These are phyloP conservation scores for Murraya koenigii DNA, from an alignment of 345 rosid species.

Conservation along the genomic window DNA sequence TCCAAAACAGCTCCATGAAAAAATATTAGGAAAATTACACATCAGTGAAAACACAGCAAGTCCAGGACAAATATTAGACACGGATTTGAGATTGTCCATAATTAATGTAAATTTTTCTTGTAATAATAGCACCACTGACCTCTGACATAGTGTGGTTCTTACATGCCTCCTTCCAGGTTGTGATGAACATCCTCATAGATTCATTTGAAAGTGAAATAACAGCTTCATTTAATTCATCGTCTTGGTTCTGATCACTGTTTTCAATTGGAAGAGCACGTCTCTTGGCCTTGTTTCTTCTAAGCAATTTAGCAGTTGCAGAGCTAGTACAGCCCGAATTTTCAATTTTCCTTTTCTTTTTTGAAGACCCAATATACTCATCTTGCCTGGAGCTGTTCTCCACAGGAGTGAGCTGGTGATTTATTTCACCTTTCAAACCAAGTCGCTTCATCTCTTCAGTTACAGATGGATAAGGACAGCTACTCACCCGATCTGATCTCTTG, in stretches of 20 bases:
- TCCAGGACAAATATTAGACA: not conserved
- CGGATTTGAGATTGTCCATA: not conserved
- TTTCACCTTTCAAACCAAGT: slow-evolving; percentile 58
- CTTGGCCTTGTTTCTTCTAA: slow-evolving; percentile 31
- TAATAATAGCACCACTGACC: slow-evolving; percentile 37
- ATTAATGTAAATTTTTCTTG: not conserved
- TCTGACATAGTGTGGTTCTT: slow-evolving; percentile 47
- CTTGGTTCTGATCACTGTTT: slow-evolving; percentile 25
- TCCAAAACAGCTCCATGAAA: not conserved
- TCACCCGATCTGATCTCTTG: slow-evolving; percentile 42
- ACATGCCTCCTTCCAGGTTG: slow-evolving; percentile 85
- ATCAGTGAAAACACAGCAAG: not conserved
- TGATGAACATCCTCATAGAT: slow-evolving; percentile 51
- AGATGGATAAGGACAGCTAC: slow-evolving; percentile 91
- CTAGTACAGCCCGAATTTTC: slow-evolving; percentile 25
- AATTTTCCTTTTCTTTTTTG: slow-evolving; percentile 37
- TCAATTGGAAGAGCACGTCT: slow-evolving; percentile 25
- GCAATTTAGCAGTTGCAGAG: slow-evolving; percentile 35
- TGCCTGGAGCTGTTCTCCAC: slow-evolving; percentile 27
- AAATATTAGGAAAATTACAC: not conserved
- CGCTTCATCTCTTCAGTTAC: slow-evolving; percentile 76
- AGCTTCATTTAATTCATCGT: slow-evolving; percentile 30
- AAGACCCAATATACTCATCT: not conserved
- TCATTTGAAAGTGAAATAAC: slow-evolving; percentile 47
- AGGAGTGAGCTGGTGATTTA: slow-evolving; percentile 22